Conservation (phyloP, 768 basidiomycete genomes). For the Agrocybe praecox region DNA sequence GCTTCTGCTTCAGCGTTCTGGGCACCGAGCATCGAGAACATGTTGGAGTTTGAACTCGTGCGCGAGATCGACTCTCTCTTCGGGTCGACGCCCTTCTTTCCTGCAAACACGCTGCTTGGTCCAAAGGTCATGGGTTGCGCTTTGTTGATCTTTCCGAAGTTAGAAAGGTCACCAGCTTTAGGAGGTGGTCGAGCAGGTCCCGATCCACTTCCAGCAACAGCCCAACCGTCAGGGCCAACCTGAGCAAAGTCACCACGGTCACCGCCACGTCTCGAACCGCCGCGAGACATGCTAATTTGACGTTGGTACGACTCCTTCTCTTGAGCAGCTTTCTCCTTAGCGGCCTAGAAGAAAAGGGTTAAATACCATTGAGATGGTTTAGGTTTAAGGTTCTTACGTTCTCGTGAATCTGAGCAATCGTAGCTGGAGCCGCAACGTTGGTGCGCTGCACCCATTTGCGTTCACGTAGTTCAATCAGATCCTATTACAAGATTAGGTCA, state of each 20-base stretch:
- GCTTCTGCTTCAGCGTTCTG: conserved; percentile 57
- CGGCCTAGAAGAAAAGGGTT: conserved; percentile 49
- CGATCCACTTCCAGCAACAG: conserved; percentile 56
- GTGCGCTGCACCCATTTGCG: conserved; percentile 81
- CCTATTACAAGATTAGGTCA: conserved; percentile 46
- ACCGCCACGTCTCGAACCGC: conserved; percentile 86
- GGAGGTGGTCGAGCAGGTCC: conserved; percentile 57
- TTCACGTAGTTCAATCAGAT: conserved; percentile 86
- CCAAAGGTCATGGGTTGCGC: conserved; percentile 74
- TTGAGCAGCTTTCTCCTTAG: conserved; percentile 75
- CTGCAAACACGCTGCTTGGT: conserved; percentile 81
- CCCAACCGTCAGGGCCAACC: conserved; percentile 86
- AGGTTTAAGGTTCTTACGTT: conserved; percentile 50
- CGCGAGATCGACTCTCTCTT: conserved; percentile 80
- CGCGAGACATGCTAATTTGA: conserved; percentile 81
- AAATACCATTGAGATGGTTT: background rate
- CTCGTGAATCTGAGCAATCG: conserved; percentile 88
- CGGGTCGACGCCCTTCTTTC: conserved; percentile 57
- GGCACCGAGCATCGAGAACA: conserved; percentile 77
- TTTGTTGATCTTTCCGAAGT: conserved; percentile 86
- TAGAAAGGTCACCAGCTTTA: conserved; percentile 84
- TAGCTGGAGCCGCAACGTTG: conserved; percentile 76
- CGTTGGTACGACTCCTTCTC: conserved; percentile 64
- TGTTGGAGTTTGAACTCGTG: conserved; percentile 79
- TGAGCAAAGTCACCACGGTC: conserved; percentile 62